phyloP scores from a whole-genome alignment of 805 yeast species.

The Ogataea ramenticola region DNA sequence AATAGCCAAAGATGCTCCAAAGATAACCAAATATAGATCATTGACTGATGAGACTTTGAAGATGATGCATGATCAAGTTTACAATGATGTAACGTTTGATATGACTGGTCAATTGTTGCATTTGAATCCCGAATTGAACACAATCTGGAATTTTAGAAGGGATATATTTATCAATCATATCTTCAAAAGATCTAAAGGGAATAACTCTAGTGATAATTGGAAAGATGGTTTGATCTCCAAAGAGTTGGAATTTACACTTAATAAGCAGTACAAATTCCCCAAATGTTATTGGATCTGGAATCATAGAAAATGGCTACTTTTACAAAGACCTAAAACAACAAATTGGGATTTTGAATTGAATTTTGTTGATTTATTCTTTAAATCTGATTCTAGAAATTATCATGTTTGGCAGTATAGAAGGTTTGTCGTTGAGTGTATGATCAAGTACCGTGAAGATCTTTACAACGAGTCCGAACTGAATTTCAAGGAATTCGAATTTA shows the following conservation, averaged over 20 bases:
- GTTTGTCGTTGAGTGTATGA: constrained; percentile 41
- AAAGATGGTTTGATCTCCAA: constrained; percentile 12
- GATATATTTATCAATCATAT: constrained; percentile 44
- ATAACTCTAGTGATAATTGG: constrained; percentile 24
- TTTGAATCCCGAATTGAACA: constrained; percentile 79
- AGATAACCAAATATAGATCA: constrained; percentile 47
- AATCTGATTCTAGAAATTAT: constrained; percentile 73
- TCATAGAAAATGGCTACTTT: constrained; percentile 79
- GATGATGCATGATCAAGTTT: constrained; percentile 21
- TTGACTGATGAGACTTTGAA: constrained; percentile 39
- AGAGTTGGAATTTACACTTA: constrained; percentile 59
- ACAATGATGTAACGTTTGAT: constrained; percentile 34
- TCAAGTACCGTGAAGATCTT: constrained; percentile 1
- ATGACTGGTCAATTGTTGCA: constrained; percentile 51
- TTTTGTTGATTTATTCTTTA: constrained; percentile 61
- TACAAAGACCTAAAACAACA: constrained; percentile 33
- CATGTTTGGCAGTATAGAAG: constrained; percentile 97
- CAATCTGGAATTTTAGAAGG: constrained; percentile 85
- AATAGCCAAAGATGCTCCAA: constrained; percentile 48
- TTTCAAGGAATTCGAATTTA: constrained; percentile 60
- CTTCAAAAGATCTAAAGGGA: constrained; percentile 19
- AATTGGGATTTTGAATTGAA: constrained; percentile 68
- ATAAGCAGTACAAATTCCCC: constrained; percentile 58
- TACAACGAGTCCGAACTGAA: constrained; percentile 17
- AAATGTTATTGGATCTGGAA: constrained; percentile 98